Evolutionary conservation across 2,329 filamentous ascomycete genomes (phyloP).

Genomic region (Cadophora sp.): DNA sequence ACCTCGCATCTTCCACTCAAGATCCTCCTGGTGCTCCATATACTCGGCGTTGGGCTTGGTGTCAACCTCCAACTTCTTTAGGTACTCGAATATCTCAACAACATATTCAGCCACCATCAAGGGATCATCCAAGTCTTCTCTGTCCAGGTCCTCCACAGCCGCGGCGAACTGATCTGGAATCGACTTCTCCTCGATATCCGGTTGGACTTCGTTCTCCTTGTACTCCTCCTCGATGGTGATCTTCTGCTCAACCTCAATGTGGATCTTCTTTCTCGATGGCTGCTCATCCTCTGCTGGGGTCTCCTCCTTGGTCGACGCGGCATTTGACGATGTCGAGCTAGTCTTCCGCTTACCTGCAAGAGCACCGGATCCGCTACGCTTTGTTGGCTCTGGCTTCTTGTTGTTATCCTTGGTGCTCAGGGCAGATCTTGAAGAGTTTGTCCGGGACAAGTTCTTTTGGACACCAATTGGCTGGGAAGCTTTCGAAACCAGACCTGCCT

Average conservation of each 20-base stretch:
- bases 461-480: slow-evolving; percentile 81
- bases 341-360: slow-evolving; percentile 74
- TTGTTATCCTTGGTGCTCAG: slow-evolving; percentile 67
- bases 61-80: slow-evolving; percentile 81
- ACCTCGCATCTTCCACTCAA: slow-evolving; percentile 98
- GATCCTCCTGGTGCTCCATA: slow-evolving; percentile 91
- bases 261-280: slow-evolving; percentile 70
- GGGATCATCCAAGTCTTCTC: slow-evolving; percentile 89
- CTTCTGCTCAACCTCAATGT: slow-evolving; percentile 62
- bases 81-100: slow-evolving; percentile 95
- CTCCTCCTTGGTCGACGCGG: slow-evolving; percentile 67
- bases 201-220: slow-evolving; percentile 47
- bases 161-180: slow-evolving; percentile 43
- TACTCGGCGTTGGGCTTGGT: slow-evolving; percentile 91
- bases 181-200: slow-evolving; percentile 42
- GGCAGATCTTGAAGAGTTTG: slow-evolving; percentile 65
- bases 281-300: slow-evolving; percentile 68
- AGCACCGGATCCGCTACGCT: slow-evolving; percentile 77
- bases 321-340: slow-evolving; percentile 56
- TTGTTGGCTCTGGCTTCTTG: slow-evolving; percentile 75
- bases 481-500: slow-evolving; percentile 79
- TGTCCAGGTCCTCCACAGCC: slow-evolving; percentile 73
- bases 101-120: slow-evolving; percentile 99
- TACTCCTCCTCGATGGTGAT: slow-evolving; percentile 43
- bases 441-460: slow-evolving; percentile 69